Conservation (phyloP, 148 eudicot species). For the Silene conica region DNA sequence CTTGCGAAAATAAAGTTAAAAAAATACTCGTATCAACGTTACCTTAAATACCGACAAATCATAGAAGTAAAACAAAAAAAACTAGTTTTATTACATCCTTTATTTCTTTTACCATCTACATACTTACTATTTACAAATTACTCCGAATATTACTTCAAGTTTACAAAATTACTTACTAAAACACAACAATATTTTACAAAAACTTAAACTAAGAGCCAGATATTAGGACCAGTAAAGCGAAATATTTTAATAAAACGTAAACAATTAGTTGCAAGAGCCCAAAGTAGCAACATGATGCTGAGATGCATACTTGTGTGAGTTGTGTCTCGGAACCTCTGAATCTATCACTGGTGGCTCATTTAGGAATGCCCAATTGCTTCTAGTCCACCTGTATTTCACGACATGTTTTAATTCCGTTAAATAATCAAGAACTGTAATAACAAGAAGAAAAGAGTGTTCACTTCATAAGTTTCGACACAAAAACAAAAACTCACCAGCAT, state of each 20-base stretch:
- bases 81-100: too few relatives aligned
- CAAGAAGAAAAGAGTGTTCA: too few relatives aligned
- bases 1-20: too few relatives aligned
- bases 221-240: not conserved
- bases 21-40: too few relatives aligned
- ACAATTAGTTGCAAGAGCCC: constrained; percentile 14
- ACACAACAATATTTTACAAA: not conserved
- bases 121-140: too few relatives aligned
- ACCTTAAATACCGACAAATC: too few relatives aligned
- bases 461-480: not conserved
- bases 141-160: too few relatives aligned
- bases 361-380: constrained; percentile 70
- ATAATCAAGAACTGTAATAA: too few relatives aligned
- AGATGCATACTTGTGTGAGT: constrained; percentile 48
- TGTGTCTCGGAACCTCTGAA: constrained; percentile 32
- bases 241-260: too few relatives aligned
- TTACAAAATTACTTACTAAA: not conserved
- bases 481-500: constrained; percentile 24
- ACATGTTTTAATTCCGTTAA: too few relatives aligned
- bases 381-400: constrained; percentile 55
- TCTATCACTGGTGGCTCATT: constrained; percentile 74
- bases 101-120: too few relatives aligned
- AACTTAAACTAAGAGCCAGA: not conserved
- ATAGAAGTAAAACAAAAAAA: too few relatives aligned
- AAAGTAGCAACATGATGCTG: constrained; percentile 51